phyloP scores from a whole-genome alignment of 2,329 filamentous ascomycete genomes.

The Microsporum audouinii region DNA sequence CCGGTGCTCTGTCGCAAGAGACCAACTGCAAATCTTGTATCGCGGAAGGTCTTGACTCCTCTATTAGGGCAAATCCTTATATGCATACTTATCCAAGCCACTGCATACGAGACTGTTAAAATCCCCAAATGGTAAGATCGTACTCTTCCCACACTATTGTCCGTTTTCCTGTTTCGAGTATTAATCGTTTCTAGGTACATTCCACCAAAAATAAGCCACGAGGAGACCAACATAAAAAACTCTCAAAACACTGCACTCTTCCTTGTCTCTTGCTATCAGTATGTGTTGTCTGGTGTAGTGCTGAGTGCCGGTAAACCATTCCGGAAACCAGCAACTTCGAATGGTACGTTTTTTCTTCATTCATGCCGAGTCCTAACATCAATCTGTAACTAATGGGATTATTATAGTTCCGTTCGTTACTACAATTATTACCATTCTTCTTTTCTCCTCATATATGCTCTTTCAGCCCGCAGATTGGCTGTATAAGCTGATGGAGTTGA shows the following conservation, averaged over 20 bases:
- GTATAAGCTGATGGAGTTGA: slow-evolving; percentile 70
- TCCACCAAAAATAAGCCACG: slow-evolving; percentile 62
- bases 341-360: slow-evolving; percentile 47
- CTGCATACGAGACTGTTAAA: slow-evolving; percentile 63
- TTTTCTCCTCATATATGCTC: slow-evolving; percentile 68
- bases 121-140: slow-evolving; percentile 61
- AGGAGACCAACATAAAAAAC: slow-evolving; percentile 78
- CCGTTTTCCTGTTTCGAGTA: background rate
- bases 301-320: slow-evolving; percentile 88
- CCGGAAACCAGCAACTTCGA: slow-evolving; percentile 64
- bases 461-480: slow-evolving; percentile 61
- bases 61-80: slow-evolving; percentile 79
- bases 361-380: background rate
- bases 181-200: slow-evolving; percentile 47
- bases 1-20: slow-evolving; percentile 67
- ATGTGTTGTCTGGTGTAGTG: slow-evolving; percentile 80
- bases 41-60: slow-evolving; percentile 79
- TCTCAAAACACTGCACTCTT: slow-evolving; percentile 91
- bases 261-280: slow-evolving; percentile 83
- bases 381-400: slow-evolving; percentile 17
- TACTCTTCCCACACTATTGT: too few species aligned
- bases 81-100: slow-evolving; percentile 63
- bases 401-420: slow-evolving; percentile 64
- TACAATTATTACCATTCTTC: slow-evolving; percentile 58
- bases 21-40: slow-evolving; percentile 84